Evolutionary conservation across 768 basidiomycete genomes (phyloP).

Genomic region (Lentinus tigrinus): DNA sequence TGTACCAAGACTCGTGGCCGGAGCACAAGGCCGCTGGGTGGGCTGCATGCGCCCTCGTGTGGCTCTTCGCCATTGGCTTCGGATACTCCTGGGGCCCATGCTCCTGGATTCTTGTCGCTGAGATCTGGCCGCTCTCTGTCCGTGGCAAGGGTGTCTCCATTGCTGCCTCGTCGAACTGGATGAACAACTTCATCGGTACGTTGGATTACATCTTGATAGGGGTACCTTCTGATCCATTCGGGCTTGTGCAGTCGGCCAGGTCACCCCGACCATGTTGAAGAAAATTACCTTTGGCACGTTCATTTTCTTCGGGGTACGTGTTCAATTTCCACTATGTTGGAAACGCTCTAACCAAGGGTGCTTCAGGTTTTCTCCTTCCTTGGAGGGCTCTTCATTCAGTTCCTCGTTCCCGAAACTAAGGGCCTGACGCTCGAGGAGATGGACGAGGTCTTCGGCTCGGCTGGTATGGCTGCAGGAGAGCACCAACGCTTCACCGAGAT

Average conservation of each 20-base stretch:
- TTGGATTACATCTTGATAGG: not conserved
- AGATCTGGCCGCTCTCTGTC: slow-evolving; percentile 71
- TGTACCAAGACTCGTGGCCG: slow-evolving; percentile 56
- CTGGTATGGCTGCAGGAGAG: slow-evolving; percentile 57
- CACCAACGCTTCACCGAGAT: slow-evolving; percentile 48
- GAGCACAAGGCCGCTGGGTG: slow-evolving; percentile 58
- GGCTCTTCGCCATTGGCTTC: slow-evolving; percentile 73
- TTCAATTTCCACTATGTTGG: not conserved
- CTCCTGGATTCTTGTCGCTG: slow-evolving; percentile 75
- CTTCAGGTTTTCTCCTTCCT: slow-evolving; percentile 61
- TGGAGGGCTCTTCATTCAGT: slow-evolving; percentile 64
- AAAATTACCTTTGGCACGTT: slow-evolving; percentile 70
- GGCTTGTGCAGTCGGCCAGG: slow-evolving; percentile 46
- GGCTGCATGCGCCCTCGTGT: slow-evolving; percentile 68
- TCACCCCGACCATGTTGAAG: slow-evolving; percentile 72
- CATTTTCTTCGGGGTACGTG: slow-evolving; percentile 68
- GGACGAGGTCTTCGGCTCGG: slow-evolving; percentile 72
- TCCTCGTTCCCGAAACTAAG: slow-evolving; percentile 76
- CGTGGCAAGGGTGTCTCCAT: slow-evolving; percentile 77
- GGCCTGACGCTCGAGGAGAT: slow-evolving; percentile 75
- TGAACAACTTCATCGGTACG: slow-evolving; percentile 76
- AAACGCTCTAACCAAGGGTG: not conserved
- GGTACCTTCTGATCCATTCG: not conserved
- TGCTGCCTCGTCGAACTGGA: slow-evolving; percentile 76
- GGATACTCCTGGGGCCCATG: slow-evolving; percentile 81